phyloP scores from a whole-genome alignment of 208 protist genomes.

The Crithidia brevicula region DNA sequence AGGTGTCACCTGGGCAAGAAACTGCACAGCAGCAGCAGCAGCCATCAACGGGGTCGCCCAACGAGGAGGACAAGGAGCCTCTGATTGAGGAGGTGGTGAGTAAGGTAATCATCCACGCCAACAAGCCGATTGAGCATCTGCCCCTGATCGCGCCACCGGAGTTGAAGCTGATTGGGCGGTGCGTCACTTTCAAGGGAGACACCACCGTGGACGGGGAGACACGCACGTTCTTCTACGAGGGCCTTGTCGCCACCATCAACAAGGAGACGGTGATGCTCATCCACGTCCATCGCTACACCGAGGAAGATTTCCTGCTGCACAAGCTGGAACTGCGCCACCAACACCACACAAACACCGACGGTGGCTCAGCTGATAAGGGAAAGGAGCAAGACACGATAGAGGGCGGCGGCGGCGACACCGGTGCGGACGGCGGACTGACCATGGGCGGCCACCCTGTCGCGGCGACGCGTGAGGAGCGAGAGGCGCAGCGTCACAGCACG shows the following conservation, averaged over 20 bases:
- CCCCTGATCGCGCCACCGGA: constrained; percentile 59
- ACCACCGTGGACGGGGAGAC: constrained; percentile 52
- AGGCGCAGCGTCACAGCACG: constrained; percentile 4
- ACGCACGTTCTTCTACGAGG: constrained; percentile 64
- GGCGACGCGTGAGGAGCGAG: constrained; percentile 21
- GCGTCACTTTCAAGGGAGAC: constrained; percentile 73
- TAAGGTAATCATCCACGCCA: constrained; percentile 45
- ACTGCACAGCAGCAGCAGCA: too few relatives aligned
- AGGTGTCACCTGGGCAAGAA: too few relatives aligned
- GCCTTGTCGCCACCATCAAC: constrained; percentile 72
- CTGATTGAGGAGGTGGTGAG: constrained; percentile 45
- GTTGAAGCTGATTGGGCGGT: constrained; percentile 83
- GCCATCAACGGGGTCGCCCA: too few relatives aligned
- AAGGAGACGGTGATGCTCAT: constrained; percentile 83
- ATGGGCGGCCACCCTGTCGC: not conserved
- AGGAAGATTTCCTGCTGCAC: constrained; percentile 62
- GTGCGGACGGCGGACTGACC: not conserved
- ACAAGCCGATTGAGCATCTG: constrained; percentile 65
- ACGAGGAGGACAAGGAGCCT: constrained; percentile 25
- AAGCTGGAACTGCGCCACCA: constrained; percentile 26
- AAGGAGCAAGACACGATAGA: not conserved
- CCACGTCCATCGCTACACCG: constrained; percentile 67
- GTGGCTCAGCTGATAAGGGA: not conserved
- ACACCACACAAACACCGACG: not conserved
- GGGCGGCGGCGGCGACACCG: too few relatives aligned